phyloP scores from a whole-genome alignment of 768 basidiomycete species.

The Boletus fagicola region DNA sequence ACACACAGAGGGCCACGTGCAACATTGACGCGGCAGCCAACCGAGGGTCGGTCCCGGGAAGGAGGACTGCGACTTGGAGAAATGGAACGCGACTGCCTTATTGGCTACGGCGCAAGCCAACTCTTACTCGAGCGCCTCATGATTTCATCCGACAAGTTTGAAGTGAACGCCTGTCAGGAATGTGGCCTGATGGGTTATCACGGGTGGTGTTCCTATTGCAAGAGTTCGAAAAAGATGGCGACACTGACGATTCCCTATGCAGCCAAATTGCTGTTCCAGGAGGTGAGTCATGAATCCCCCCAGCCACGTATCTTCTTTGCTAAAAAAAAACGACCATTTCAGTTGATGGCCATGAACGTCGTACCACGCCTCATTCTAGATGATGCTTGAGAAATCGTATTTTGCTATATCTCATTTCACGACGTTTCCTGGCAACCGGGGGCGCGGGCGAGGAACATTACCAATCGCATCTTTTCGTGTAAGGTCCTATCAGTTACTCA shows the following conservation, averaged over 20 bases:
- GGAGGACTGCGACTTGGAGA: conserved; percentile 96
- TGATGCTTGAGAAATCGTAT: conserved; percentile 50
- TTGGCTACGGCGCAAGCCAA: conserved; percentile 98
- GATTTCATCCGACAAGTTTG: conserved; percentile 98
- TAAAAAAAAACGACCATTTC: conserved; percentile 3
- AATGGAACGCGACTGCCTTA: conserved; percentile 99
- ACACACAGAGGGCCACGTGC: conserved; percentile 83
- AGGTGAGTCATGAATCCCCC: conserved; percentile 46
- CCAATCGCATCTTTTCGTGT: neutral
- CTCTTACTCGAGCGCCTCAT: conserved; percentile 94
- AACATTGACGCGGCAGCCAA: conserved; percentile 94
- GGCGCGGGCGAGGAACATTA: conserved; percentile 2
- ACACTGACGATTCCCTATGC: conserved; percentile 96
- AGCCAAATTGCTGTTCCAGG: conserved; percentile 89
- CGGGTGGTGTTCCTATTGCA: conserved; percentile 98
- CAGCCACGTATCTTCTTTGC: neutral
- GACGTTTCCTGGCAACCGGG: conserved; percentile 2
- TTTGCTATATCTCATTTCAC: neutral
- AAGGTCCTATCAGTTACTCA: conserved; percentile 3
- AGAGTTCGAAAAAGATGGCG: conserved; percentile 94
- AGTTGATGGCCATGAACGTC: conserved; percentile 98
- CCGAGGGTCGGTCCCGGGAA: conserved; percentile 96
- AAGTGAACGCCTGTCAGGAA: conserved; percentile 91
- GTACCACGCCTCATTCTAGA: conserved; percentile 86
- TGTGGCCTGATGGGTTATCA: conserved; percentile 95